phyloP scores from a whole-genome alignment of 2,329 filamentous ascomycete genomes.

The Aspergillus sp. region DNA sequence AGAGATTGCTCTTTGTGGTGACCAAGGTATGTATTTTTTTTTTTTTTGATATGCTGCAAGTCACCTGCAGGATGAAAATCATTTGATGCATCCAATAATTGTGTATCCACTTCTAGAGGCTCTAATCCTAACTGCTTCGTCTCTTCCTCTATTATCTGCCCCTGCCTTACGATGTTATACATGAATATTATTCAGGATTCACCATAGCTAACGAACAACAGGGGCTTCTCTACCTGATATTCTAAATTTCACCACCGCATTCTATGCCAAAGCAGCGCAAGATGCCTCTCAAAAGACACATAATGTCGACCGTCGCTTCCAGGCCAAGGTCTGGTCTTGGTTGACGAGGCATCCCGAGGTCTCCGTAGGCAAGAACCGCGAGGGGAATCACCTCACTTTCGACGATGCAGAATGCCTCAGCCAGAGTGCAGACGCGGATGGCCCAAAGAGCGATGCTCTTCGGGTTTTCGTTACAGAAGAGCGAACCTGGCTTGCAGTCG shows the following conservation, averaged over 20 bases:
- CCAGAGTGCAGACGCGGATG: not conserved
- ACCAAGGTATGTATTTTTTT: constrained; percentile 45
- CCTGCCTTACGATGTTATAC: not conserved
- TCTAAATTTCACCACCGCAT: constrained; percentile 27
- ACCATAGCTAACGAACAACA: constrained; percentile 17
- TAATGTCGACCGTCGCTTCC: constrained; percentile 44
- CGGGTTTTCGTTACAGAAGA: constrained; percentile 49
- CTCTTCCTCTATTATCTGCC: too few species aligned
- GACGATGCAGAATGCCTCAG: constrained; percentile 32
- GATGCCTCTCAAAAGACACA: constrained; percentile 15
- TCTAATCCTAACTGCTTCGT: too few species aligned
- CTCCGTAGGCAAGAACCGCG: constrained; percentile 39
- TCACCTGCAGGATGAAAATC: constrained; percentile 1
- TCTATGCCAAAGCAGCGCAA: constrained; percentile 24
- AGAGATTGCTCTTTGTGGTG: constrained; percentile 53
- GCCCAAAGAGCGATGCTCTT: constrained; percentile 2
- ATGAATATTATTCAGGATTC: not conserved
- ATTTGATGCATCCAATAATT: constrained; percentile 3
- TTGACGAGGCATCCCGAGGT: constrained; percentile 51
- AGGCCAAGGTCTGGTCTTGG: constrained; percentile 53
- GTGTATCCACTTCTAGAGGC: constrained; percentile 1
- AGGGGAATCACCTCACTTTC: constrained; percentile 36
- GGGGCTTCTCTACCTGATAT: constrained; percentile 32
- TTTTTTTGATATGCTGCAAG: constrained; percentile 12
- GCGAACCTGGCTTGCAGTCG: constrained; percentile 53